Evolutionary conservation across 208 protist species (phyloP).

Genomic region (Wallacemonas sp.): DNA sequence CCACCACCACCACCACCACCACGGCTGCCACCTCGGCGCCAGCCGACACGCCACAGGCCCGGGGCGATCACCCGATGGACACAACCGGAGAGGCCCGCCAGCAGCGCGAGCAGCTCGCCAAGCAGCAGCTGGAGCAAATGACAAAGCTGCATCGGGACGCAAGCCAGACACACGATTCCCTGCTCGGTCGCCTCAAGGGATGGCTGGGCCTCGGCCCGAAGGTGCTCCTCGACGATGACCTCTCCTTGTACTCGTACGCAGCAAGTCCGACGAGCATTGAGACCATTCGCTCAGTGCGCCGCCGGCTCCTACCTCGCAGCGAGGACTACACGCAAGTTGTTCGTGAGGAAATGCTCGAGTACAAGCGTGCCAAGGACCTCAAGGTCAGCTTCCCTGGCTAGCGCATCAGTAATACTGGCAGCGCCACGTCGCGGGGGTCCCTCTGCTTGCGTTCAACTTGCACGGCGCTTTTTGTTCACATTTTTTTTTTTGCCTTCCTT

Average conservation of each 20-base stretch:
- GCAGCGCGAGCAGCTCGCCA: slow-evolving; percentile 16
- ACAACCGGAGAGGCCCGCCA: slow-evolving; percentile 51
- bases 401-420: too few species aligned
- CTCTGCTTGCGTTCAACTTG: not conserved
- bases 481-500: not conserved
- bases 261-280: slow-evolving; percentile 74
- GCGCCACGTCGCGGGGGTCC: too few species aligned
- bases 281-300: slow-evolving; percentile 64
- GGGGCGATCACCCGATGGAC: slow-evolving; percentile 72
- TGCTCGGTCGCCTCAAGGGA: slow-evolving; percentile 2
- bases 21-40: not conserved
- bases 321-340: slow-evolving; percentile 88
- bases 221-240: slow-evolving; percentile 48
- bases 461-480: not conserved
- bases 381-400: slow-evolving; percentile 18
- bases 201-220: slow-evolving; percentile 10
- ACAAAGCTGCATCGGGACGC: slow-evolving; percentile 33
- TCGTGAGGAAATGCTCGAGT: slow-evolving; percentile 83
- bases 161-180: slow-evolving; percentile 6
- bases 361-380: slow-evolving; percentile 58
- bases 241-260: slow-evolving; percentile 69
- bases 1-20: not conserved
- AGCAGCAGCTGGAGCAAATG: slow-evolving; percentile 17
- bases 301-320: slow-evolving; percentile 72
- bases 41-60: slow-evolving; percentile 9